These are phyloP conservation scores for Blastocrithidia nonstop DNA, from an alignment of 208 protist species.

Conservation along the genomic window DNA sequence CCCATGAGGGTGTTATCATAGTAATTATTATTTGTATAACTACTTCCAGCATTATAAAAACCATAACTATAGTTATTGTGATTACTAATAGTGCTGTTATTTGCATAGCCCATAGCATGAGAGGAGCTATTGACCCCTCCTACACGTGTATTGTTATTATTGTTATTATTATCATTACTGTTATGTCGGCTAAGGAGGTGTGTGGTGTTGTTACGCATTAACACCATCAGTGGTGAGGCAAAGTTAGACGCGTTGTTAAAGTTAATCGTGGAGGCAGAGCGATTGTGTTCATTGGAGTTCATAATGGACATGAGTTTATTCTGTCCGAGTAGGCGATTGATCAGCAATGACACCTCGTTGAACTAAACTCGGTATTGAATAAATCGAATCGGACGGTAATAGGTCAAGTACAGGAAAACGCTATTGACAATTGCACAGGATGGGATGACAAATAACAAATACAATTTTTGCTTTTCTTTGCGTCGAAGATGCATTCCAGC, in stretches of 20 bases:
- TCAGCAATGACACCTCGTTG: slow-evolving; percentile 19
- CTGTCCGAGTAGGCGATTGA: background rate
- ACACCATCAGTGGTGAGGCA: background rate
- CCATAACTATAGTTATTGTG: too few relatives aligned
- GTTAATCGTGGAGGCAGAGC: too few relatives aligned
- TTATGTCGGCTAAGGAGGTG: background rate
- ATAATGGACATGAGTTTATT: background rate
- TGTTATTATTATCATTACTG: too few relatives aligned
- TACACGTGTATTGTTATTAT: too few relatives aligned
- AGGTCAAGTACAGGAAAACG: slow-evolving; percentile 50
- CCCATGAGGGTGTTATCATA: background rate
- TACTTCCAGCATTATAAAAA: background rate
- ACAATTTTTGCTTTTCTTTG: slow-evolving; percentile 55
- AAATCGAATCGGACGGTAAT: slow-evolving; percentile 57
- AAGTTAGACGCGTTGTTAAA: too few relatives aligned
- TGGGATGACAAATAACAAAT: slow-evolving; percentile 60
- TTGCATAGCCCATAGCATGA: background rate
- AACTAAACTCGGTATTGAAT: slow-evolving; percentile 53
- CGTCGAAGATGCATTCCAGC: slow-evolving; percentile 11
- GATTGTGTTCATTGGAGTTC: too few relatives aligned
- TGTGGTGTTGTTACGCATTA: background rate
- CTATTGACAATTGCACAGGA: slow-evolving; percentile 16
- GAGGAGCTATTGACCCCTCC: background rate
- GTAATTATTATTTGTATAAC: background rate
- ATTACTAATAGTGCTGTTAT: background rate